A percentile compares a stretch with the other conserved stretches of the same genome.
Evolutionary conservation across 1,284 basidiomycete genomes (phyloP).

Genomic region (Ustilago lituana): DNA sequence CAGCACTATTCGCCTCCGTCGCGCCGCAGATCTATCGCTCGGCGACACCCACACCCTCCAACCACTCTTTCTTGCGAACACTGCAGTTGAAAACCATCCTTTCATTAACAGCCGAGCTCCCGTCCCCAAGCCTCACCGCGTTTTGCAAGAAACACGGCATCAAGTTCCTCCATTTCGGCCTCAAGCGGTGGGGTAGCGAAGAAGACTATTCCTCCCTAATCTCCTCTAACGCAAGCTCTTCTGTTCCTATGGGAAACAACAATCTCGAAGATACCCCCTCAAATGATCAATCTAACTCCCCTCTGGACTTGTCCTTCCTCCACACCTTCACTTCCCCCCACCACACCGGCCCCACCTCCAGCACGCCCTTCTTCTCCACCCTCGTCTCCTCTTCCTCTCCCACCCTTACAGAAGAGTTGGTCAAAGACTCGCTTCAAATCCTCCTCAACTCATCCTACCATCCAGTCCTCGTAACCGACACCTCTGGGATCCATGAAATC

Average conservation of each 20-base stretch:
- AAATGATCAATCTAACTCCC: background rate
- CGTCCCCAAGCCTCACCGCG: conserved; percentile 38
- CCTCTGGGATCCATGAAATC: conserved; percentile 61
- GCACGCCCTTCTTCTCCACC: conserved; percentile 19
- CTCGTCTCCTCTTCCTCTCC: conserved; percentile 27
- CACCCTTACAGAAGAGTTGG: conserved; percentile 47
- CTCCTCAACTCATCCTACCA: conserved; percentile 50
- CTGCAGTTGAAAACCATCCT: conserved; percentile 57
- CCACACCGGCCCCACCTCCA: background rate
- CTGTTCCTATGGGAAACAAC: background rate
- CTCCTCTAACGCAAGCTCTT: background rate
- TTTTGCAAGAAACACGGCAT: conserved; percentile 50
- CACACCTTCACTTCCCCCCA: conserved; percentile 10
- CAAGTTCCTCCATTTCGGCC: conserved; percentile 55
- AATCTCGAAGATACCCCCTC: too few relatives aligned
- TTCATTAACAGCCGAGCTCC: conserved; percentile 58
- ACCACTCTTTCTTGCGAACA: conserved; percentile 44
- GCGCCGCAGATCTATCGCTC: conserved; percentile 61
- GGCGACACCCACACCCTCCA: conserved; percentile 39
- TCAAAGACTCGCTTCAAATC: conserved; percentile 60
- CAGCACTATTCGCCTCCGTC: conserved; percentile 53
- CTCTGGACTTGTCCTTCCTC: conserved; percentile 19
- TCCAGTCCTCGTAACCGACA: conserved; percentile 61
- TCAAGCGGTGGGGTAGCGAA: conserved; percentile 17
- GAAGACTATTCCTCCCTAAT: background rate